Base-by-base conservation (phyloP, 768 basidiomycete species). In the Lentinula sp. region DNA sequence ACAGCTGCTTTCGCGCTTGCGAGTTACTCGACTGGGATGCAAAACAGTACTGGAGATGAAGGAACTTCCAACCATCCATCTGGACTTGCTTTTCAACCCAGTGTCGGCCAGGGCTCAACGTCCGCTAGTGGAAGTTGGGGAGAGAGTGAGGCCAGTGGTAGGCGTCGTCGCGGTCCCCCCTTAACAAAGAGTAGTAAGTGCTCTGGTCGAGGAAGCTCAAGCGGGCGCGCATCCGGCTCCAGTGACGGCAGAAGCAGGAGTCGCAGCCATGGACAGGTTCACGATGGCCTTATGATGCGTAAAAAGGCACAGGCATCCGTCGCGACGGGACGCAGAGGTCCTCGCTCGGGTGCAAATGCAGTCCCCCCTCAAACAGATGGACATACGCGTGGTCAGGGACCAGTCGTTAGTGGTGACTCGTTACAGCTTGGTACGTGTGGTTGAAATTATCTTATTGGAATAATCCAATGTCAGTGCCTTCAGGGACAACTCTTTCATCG, bases 101-200 rank as follows among this genome's bases (percentile, higher is more conserved):
- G 57, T 46, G 33, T 13, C 28, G 60, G 37, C 49, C 62, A 62
- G 59, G 61, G 66, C 23, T 59, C 63, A 12, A 69, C 65, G 61
- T 64, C 66, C 18, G 42, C 37, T 71, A 73, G 64, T 71, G 68
- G 58, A 76, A 76, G 70, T 74, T 75, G 55, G 63, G 53, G 53
- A 20, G 60, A 61, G 37, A 61, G 60, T 35, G 60, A 61, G 9
- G 7, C 15, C 2, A 41, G 52, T 54, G 53, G 46, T 43, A 12
- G 46, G 32, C 41, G 35, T 12, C 9, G 20, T 4, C 16, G 12
- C 35, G 15, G 43, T 16, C 16, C 9, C 3, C 9, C 46, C 16
- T 9, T n/a, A 20, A 20, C 18, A 1, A 54, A 48, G 16, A 54
- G 41, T 18, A 39, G 15, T 39, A 33, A 42, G 35, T 18, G 15